Conservation (phyloP, 2,329 filamentous ascomycete genomes). For the Botrytis medusae region DNA sequence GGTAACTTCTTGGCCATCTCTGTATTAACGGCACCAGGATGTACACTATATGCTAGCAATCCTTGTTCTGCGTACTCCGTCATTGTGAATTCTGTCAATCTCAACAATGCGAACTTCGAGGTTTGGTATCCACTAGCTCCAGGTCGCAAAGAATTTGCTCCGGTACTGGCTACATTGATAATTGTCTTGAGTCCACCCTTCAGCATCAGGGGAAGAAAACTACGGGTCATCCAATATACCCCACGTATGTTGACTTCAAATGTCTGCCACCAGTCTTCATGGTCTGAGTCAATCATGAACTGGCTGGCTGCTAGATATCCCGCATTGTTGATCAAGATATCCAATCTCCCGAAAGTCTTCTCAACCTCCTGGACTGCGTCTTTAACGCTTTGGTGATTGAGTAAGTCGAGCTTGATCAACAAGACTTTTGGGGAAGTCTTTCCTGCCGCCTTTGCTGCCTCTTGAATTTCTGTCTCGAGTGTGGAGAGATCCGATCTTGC, state of each 20-base stretch:
- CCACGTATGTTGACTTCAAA: conserved; percentile 33
- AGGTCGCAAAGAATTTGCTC: conserved; percentile 40
- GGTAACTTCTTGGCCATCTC: conserved; percentile 42
- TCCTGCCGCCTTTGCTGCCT: conserved; percentile 28
- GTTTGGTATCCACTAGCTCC: conserved; percentile 49
- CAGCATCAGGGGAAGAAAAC: conserved; percentile 31
- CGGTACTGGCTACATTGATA: conserved; percentile 50
- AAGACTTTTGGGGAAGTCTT: conserved; percentile 29
- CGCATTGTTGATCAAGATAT: conserved; percentile 35
- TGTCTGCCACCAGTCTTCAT: conserved; percentile 29
- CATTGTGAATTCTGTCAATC: conserved; percentile 51
- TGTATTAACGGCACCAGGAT: conserved; percentile 45
- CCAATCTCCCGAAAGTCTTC: conserved; percentile 29
- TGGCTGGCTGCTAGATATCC: conserved; percentile 25
- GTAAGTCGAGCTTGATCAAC: conserved; percentile 28
- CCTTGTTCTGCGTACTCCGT: conserved; percentile 48
- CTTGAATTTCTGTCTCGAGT: conserved; percentile 27
- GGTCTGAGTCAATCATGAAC: conserved; percentile 25
- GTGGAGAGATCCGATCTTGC: conserved; percentile 27
- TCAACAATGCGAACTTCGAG: conserved; percentile 50
- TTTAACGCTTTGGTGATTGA: conserved; percentile 23
- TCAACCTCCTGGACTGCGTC: conserved; percentile 25
- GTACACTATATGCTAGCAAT: conserved; percentile 44
- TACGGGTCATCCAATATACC: conserved; percentile 27
- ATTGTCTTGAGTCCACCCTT: conserved; percentile 44